These are phyloP conservation scores for Nicotiana knightiana DNA, from an alignment of 257 asterid species.

Conservation along the genomic window DNA sequence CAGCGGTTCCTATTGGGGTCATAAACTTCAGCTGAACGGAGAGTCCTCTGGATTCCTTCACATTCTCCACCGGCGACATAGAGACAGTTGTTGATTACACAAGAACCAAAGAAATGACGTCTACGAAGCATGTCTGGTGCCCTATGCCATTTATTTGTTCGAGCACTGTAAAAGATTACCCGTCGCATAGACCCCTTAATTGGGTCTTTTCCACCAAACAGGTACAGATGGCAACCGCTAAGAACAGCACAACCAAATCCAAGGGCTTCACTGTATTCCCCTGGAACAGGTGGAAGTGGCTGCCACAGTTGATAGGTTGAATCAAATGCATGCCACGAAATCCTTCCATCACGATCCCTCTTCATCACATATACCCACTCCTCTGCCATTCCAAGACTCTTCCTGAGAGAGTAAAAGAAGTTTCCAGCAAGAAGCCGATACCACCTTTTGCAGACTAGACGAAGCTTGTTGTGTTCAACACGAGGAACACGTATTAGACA, in stretches of 20 bases:
- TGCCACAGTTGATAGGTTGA: conserved; percentile 46
- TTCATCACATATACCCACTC: conserved; percentile 46
- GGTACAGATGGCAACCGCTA: conserved; percentile 40
- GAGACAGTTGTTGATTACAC: conserved; percentile 44
- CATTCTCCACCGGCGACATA: conserved; percentile 57
- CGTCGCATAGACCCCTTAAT: conserved; percentile 43
- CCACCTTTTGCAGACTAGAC: conserved; percentile 50
- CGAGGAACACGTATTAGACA: conserved; percentile 53
- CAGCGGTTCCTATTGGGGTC: conserved; percentile 44
- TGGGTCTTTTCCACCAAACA: conserved; percentile 48
- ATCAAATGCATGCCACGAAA: conserved; percentile 50
- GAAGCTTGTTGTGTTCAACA: conserved; percentile 42
- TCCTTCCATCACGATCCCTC: conserved; percentile 46
- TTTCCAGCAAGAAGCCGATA: conserved; percentile 42
- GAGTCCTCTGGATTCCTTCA: conserved; percentile 43
- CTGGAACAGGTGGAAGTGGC: conserved; percentile 50
- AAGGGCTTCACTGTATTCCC: conserved; percentile 44
- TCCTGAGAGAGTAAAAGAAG: conserved; percentile 39
- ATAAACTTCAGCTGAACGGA: conserved; percentile 44
- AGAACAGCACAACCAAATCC: conserved; percentile 55
- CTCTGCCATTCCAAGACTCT: conserved; percentile 47
- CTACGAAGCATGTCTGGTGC: conserved; percentile 48
- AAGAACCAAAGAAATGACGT: conserved; percentile 40
- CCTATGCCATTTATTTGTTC: conserved; percentile 51
- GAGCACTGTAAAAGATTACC: conserved; percentile 42